These are phyloP conservation scores for Taiozyma onychis DNA, from an alignment of 1,139 yeast species.

Conservation along the genomic window DNA sequence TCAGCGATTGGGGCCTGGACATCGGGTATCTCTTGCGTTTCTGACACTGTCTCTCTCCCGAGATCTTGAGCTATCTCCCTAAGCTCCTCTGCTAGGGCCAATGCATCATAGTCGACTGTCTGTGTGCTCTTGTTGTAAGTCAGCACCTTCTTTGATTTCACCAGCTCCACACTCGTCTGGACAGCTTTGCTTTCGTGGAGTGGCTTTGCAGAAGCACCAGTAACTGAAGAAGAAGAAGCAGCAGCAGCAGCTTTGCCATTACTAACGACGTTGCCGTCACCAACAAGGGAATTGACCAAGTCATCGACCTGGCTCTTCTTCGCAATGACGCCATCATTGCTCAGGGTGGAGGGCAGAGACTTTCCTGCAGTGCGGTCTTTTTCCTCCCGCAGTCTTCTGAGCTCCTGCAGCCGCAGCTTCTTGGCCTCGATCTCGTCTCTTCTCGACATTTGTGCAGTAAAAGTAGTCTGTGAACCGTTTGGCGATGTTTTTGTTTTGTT, in stretches of 20 bases:
- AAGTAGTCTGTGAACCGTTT: not conserved
- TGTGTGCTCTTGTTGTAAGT: constrained; percentile 19
- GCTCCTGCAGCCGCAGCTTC: constrained; percentile 22
- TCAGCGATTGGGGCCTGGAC: not conserved
- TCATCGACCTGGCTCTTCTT: constrained; percentile 3
- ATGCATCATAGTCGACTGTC: constrained; percentile 9
- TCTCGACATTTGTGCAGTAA: constrained; percentile 8
- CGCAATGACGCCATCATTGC: not conserved
- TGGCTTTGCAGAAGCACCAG: not conserved
- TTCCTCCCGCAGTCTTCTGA: constrained; percentile 24
- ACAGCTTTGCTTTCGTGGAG: constrained; percentile 6
- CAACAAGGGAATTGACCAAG: constrained; percentile 9
- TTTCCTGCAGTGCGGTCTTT: constrained; percentile 9
- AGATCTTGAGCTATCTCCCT: not conserved
- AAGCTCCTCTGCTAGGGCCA: constrained; percentile 1
- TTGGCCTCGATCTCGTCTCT: constrained; percentile 26
- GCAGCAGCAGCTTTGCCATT: not conserved
- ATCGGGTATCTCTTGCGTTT: not conserved
- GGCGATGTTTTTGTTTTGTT: not conserved
- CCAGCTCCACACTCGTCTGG: constrained; percentile 11
- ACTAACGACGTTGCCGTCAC: not conserved
- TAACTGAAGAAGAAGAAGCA: not conserved
- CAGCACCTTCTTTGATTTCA: constrained; percentile 3
- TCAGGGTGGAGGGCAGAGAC: not conserved
- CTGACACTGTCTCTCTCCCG: constrained; percentile 1